Evolutionary conservation across 257 asterid species (phyloP).

Genomic region (Craterostigma plantagineum): DNA sequence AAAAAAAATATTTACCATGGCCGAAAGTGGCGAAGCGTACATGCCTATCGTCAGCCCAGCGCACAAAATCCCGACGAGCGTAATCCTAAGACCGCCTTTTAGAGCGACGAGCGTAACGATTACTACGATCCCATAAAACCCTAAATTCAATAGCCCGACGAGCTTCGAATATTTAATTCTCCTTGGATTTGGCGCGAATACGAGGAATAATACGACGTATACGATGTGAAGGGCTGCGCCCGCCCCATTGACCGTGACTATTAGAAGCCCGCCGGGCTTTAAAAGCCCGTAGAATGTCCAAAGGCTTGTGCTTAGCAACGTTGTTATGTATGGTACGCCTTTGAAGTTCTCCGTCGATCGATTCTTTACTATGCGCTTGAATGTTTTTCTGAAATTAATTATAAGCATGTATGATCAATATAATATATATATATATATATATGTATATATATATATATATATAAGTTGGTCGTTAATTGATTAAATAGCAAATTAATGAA

Average conservation of each 20-base stretch:
- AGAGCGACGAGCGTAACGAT: conserved; percentile 22
- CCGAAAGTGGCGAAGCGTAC: conserved; percentile 68
- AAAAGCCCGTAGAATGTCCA: conserved; percentile 47
- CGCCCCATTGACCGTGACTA: conserved; percentile 42
- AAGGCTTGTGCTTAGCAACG: conserved; percentile 22
- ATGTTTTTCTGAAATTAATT: conserved; percentile 17
- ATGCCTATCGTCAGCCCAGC: conserved; percentile 50
- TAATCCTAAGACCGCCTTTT: conserved; percentile 19
- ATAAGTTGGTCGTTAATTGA: too few species aligned
- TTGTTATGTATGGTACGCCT: conserved; percentile 28
- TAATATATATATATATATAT: too few species aligned
- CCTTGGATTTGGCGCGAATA: conserved; percentile 27
- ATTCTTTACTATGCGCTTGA: conserved; percentile 27
- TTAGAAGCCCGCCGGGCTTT: conserved; percentile 37
- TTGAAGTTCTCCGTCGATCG: conserved; percentile 36
- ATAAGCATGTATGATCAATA: background rate
- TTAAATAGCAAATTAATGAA: too few species aligned
- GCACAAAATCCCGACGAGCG: conserved; percentile 40
- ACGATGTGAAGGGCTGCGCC: conserved; percentile 40
- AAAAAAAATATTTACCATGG: too few species aligned
- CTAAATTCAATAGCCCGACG: conserved; percentile 31
- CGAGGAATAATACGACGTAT: conserved; percentile 36
- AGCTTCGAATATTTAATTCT: conserved; percentile 24
- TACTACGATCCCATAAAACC: conserved; percentile 28
- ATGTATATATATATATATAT: too few species aligned